Base-by-base conservation (phyloP, 177 flowering plant species). In the Vitis hybrid region DNA sequence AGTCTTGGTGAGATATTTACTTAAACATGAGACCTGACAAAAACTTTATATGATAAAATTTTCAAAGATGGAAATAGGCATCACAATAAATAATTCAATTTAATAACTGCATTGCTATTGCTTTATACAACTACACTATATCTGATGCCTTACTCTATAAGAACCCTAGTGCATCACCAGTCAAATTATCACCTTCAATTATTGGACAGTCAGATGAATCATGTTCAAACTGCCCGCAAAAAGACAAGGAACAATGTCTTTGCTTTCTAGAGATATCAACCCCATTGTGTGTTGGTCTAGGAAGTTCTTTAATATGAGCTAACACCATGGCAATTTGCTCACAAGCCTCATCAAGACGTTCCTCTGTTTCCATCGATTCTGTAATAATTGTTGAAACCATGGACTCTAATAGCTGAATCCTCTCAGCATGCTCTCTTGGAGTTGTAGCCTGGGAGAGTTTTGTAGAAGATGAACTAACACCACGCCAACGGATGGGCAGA, bases 151-250 rank as follows among this genome's bases (percentile, higher is more conserved):
- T 67, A 24, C 15, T 27, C 74, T 85, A 87, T 72, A 90, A 61
- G 76, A 79, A 86, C 24, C 92, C 94, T 20, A 85, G 69, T 2
- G 73, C 85, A 69, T 85, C 85, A 50, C 78, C 87, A 78, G 72
- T 83, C 72, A 91, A 53, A 71, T 79, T 81, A 66, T 84, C 87
- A 66, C 74, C 81, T 71, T 75, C 86, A 79, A 84, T 72, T 62
- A 88, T 55, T 53, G 89, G 85, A 67, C 92, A 91, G 48, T 83
- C 84, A 52, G 80, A 53, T 17, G 84, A 78, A 73, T 89, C 89
- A 74, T 88, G 92, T 61, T 87, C 93, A 78, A 82, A 87, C 64
- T 87, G 93, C 60, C 87, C 85, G 69, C 86, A 83, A 67, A 84
- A 87, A 58, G 88, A 80, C 15, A 80, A 77, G 35, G 91, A 67